Evolutionary conservation across 306 rosid genomes (phyloP), one percentile per base, ranked within the genome.

Genomic region (Gleditsia sinensis): DNA sequence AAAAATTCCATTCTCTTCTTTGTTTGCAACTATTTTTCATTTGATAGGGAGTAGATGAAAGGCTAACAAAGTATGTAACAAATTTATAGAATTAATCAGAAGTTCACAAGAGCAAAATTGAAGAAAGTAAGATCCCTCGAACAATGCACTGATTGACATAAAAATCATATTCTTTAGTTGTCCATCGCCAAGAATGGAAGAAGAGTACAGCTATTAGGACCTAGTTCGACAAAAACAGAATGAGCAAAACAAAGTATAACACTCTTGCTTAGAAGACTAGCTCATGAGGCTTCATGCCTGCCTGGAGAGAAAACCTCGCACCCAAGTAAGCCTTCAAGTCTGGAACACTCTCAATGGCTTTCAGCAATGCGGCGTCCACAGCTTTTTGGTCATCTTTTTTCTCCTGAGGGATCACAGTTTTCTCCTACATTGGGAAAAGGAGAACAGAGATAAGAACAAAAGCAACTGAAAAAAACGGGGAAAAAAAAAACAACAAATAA

Each of bases 261-360:
- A 46, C 19, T 50, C 32, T 1, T 4, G 48, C 69, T 75, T 86
- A 91, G 61, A 91, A 88, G 20, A 85, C 83, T 59, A 91, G 88
- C 64, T 91, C 96, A 57, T 91, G 96, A 0, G 96, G 96, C 75
- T 91, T 91, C 90, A 88, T 80, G 82, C 96, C 92, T 33, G 88
- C 77, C 81, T 76, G 86, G 19, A 88, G 87, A 6, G 96, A 91
- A 48, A 91, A 91, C 83, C 96, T 83, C 1, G 94, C 88, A 50
- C 86, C 85, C 78, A 91, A 68, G 71, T 91, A 91, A 13, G 92
- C 70, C 81, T 85, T 88, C 81, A 91, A 71, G 20, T 91, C 92
- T 1, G 92, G 77, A 59, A 85, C 87, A 67, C 78, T 82, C 74
- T 86, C 90, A 0, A 91, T 83, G 68, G 88, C 81, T 75, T 91